Evolutionary conservation across 2,329 filamentous ascomycete species (phyloP).

Genomic region (Microsporum ferrugineum): DNA sequence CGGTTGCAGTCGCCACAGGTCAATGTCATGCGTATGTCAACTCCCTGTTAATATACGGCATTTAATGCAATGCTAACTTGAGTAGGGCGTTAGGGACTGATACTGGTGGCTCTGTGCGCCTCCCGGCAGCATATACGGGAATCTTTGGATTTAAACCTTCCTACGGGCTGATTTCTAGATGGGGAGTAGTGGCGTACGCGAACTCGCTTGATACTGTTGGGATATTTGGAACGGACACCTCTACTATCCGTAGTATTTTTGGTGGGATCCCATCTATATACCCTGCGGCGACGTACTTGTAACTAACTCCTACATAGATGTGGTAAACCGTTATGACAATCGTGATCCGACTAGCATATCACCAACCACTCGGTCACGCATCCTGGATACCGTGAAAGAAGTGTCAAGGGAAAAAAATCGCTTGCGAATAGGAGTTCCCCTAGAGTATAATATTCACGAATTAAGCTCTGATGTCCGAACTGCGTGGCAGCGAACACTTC

Average conservation of each 20-base stretch:
- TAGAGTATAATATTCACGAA: constrained; percentile 81
- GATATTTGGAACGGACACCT: constrained; percentile 50
- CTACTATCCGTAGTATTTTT: constrained; percentile 43
- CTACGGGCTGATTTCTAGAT: constrained; percentile 75
- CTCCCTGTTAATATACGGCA: background rate
- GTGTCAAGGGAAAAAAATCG: constrained; percentile 9
- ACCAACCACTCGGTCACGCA: constrained; percentile 41
- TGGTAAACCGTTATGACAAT: constrained; percentile 50
- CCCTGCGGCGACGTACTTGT: background rate
- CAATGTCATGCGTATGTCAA: constrained; percentile 46
- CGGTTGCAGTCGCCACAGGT: constrained; percentile 62
- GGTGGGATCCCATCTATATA: constrained; percentile 20
- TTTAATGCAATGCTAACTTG: constrained; percentile 4
- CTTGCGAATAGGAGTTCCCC: constrained; percentile 47
- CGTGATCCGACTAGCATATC: constrained; percentile 66
- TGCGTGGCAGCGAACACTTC: constrained; percentile 57
- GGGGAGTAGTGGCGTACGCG: constrained; percentile 80
- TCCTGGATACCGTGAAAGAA: constrained; percentile 22
- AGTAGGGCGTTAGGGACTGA: constrained; percentile 72
- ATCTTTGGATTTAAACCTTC: constrained; percentile 81
- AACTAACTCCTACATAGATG: constrained; percentile 24
- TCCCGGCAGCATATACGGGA: constrained; percentile 79
- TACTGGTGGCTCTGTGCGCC: constrained; percentile 76
- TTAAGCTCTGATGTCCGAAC: constrained; percentile 57
- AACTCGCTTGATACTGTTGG: constrained; percentile 90